Base-by-base conservation (phyloP, 192 early-diverging fungal genomes). In the Rhizoclosmatium globosum region DNA sequence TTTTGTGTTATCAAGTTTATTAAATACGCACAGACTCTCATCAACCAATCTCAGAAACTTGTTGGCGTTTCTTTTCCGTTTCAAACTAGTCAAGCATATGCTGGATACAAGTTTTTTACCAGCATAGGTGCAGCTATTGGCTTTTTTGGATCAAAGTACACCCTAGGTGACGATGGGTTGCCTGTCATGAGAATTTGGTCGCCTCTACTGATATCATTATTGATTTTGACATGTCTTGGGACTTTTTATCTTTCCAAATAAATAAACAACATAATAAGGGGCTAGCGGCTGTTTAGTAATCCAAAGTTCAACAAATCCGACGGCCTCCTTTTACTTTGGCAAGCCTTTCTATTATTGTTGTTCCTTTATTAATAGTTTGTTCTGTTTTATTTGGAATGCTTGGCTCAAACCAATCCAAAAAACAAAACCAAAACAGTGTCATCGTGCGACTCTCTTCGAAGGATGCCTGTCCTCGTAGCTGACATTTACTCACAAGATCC, bases 81-180 rank as follows among this genome's bases (percentile, higher is more conserved):
- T 11, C 19, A 39, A 62, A 74, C 57, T 39, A 74, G 72, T 45
- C 56, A 62, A 62, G 74, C 74, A 17, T 76, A 66, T 47, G 47
- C 62, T 4, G 74, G 19, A 4, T 76, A 76, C 48, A 76, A 76
- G 41, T 76, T 76, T 41, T 64, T 66, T 64, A 76, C 74, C 17
- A 59, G 53, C 48, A 47, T 76, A 47, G 74, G 64, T 9, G 31
- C 74, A 9, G 61, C 74, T 9, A 38, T 67, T 4, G 9, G 39
- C 17, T 76, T 76, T 41, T 76, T 64, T 44, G 41, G 13, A 23
- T 66, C 62, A 13, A 56, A 53, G 39, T 67, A 67, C 64, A 56
- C 64, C 11, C 46, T 76, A 19, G 64, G 43, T 21, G 74, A 21
- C 1, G 31, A 48, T 39, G 61, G 44, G 17, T 13, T 67, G 19